A percentile compares a stretch with the other conserved stretches of the same genome.
Conservation (phyloP, 306 rosid species). For the Alnus glutinosa region DNA sequence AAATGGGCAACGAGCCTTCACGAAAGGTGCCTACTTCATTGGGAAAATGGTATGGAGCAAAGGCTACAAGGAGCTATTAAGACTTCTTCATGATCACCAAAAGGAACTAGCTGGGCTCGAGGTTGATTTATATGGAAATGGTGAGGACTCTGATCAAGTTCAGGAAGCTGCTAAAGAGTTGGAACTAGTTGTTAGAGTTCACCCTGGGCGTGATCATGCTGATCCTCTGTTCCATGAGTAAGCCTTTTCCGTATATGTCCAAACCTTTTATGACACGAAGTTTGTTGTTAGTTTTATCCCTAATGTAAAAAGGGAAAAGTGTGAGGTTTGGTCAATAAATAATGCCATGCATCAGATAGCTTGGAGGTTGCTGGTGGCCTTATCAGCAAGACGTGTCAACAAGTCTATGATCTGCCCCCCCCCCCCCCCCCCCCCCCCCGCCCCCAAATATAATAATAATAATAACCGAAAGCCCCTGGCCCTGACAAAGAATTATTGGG, state of each 20-base stretch:
- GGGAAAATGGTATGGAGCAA: constrained; percentile 98
- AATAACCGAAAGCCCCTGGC: neutral
- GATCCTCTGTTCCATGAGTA: constrained; percentile 87
- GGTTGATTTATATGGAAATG: constrained; percentile 89
- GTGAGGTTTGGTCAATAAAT: constrained; percentile 12
- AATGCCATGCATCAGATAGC: constrained; percentile 11
- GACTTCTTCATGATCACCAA: constrained; percentile 64
- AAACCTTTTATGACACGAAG: neutral
- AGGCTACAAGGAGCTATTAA: constrained; percentile 88
- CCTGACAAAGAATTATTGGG: neutral
- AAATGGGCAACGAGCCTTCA: constrained; percentile 57
- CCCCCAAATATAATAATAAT: neutral
- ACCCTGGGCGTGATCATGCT: constrained; percentile 86
- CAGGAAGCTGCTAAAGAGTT: constrained; percentile 64
- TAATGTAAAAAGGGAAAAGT: constrained; percentile 1
- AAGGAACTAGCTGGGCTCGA: constrained; percentile 68
- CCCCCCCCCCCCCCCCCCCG: neutral
- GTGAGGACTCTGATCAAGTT: constrained; percentile 83
- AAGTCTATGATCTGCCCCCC: neutral
- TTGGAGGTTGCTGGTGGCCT: constrained; percentile 11
- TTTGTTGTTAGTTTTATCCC: constrained; percentile 16
- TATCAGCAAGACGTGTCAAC: no score
- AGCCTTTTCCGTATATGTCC: constrained; percentile 27
- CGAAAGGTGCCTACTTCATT: constrained; percentile 84
- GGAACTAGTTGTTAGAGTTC: constrained; percentile 62